Evolutionary conservation across 2,329 filamentous ascomycete genomes (phyloP), one percentile per base, ranked within the genome.

Genomic region (Cercospora brassicicola): DNA sequence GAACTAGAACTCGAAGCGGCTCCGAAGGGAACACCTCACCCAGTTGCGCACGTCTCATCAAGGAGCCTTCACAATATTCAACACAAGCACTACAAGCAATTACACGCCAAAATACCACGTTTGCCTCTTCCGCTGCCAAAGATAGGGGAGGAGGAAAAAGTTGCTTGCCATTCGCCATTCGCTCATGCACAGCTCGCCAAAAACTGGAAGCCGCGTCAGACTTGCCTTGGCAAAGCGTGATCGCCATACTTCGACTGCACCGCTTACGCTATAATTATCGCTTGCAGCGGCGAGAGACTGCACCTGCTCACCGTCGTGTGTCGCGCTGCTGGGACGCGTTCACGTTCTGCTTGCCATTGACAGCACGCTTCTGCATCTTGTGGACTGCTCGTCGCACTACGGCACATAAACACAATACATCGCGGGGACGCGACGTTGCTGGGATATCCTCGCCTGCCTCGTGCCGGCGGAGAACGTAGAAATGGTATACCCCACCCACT

Each of bases 401-500:
- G 42, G n/a, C 42, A 11, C 42, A 23, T 9, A 20, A 13, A 48
- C 42, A 48, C 42, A 48, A 48, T 4, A 3, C 42, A 23, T 48
- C 42, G 33, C 18, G 28, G 18, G n/a, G 11, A 36, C 28, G 31
- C 31, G 31, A 48, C 42, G 42, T 48, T 23, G 42, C 45, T 51
- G 45, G 45, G 18, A 23, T 51, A 13, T 23, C 45, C 45, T 51
- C 45, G 45, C 20, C 4, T 51, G 45, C 45, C 45, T 11, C 45
- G 45, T 20, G n/a, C 3, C 18, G 45, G n/a, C 45, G 18, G 20
- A 51, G 45, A 51, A 26, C 45, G 26, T 33, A 45, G 60, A 55
- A 20, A 71, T 71, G 70, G 70, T 70, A 69, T 15, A 62, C 33
- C 15, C 39, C 39, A 53, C 57, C 26, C 48, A 5, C 13, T 23